phyloP scores from a whole-genome alignment of 805 yeast species.

The Saccharomyces eubayanus region DNA sequence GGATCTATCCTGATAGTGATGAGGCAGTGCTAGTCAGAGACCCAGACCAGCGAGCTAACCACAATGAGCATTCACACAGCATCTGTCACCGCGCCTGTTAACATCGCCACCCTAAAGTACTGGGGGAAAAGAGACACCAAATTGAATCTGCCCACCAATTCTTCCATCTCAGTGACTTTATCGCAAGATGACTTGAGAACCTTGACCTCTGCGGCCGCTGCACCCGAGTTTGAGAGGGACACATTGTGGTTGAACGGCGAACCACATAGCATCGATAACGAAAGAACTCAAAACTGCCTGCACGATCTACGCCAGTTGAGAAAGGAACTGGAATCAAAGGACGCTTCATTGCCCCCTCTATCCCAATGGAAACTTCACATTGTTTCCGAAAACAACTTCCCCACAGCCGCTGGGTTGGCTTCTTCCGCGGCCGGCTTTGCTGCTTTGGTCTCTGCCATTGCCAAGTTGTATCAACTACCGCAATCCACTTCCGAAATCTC shows the following conservation, averaged over 20 bases:
- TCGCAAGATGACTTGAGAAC: constrained; percentile 88
- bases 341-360: constrained; percentile 49
- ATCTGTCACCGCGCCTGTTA: constrained; percentile 92
- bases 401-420: constrained; percentile 98
- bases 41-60: not conserved
- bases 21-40: not conserved
- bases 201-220: constrained; percentile 77
- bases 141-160: constrained; percentile 89
- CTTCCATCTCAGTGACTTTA: constrained; percentile 89
- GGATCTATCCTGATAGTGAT: not conserved
- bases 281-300: constrained; percentile 64
- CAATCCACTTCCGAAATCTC: constrained; percentile 77
- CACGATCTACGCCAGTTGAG: constrained; percentile 66
- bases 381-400: constrained; percentile 92
- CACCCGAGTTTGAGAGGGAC: constrained; percentile 49
- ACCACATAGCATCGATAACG: constrained; percentile 58
- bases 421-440: constrained; percentile 98
- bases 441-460: constrained; percentile 85
- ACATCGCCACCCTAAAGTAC: constrained; percentile 93
- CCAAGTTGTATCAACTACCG: constrained; percentile 78
- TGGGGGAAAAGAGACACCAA: constrained; percentile 96
- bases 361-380: constrained; percentile 63
- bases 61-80: constrained; percentile 55
- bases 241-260: constrained; percentile 81
- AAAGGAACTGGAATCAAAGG: constrained; percentile 44